Base-by-base conservation (phyloP, 1,284 basidiomycete species). In the Sporisorium sorghi region DNA sequence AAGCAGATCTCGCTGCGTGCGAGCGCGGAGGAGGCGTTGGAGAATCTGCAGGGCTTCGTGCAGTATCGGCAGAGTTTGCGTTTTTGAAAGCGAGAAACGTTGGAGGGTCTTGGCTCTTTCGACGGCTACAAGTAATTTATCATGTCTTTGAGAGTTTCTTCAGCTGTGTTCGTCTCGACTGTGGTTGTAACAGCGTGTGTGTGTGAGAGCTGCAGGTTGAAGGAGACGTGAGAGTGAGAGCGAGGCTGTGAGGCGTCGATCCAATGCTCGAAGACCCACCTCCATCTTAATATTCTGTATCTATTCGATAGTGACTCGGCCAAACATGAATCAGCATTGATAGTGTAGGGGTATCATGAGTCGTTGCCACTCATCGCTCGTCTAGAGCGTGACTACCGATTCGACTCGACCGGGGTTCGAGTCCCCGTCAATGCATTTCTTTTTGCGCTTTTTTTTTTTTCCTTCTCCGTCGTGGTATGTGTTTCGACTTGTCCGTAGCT, bases 1-100 rank as follows among this genome's bases (percentile, higher is more conserved):
- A 87, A 86, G 72, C 75, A 85, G 48, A 82, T 84, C 2, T 83
- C 84, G 43, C 73, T 88, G 35, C 62, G 88, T 17, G 83, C 69
- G 0, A 74, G 84, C 17, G 87, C 86, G 0, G 87, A 88, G 50
- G 88, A 88, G 72, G 86, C 86, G 14, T 83, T 86, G 47, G 91
- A 94, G 78, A 97, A 98, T 85, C 84, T 97, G 79, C 86, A 89
- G 12, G 94, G 90, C n/a, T 98, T 97, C 80, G 89, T 97, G 72
- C 88, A 91, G 85, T 98, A 97, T 85, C 86, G 95, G 17, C 68
- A 77, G 44, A 35, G 48, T 5, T 53, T 79, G 39, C 15, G 44
- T 3, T 51, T 71, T 37, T 70, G 52, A 54, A 10, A 17, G 3
- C 2, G 15, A 23, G 21, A 10, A 14, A 5, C 6, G 14, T 7